phyloP scores from a whole-genome alignment of 2,329 filamentous ascomycete genomes.

The Pestalotiopsis sp. region DNA sequence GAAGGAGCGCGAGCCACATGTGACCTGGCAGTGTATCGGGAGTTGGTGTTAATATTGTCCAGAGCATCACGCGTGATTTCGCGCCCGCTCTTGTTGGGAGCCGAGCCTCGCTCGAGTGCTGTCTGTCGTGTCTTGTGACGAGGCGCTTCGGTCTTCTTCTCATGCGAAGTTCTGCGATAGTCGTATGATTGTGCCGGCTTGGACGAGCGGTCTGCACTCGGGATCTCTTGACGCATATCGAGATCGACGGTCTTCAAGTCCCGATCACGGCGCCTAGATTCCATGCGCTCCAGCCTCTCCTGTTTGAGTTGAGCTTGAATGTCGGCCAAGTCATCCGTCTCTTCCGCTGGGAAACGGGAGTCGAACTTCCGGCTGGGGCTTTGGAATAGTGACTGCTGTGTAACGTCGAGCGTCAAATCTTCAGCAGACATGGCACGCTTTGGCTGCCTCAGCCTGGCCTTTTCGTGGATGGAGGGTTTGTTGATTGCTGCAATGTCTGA shows the following conservation, averaged over 20 bases:
- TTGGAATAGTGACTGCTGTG: slow-evolving; percentile 24
- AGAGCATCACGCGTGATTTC: slow-evolving; percentile 20
- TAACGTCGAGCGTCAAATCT: slow-evolving; percentile 30
- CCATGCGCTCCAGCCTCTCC: slow-evolving; percentile 22
- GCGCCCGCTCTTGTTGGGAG: slow-evolving; percentile 10
- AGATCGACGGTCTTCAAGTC: slow-evolving; percentile 20
- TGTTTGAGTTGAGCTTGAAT: slow-evolving; percentile 27
- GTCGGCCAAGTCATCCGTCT: slow-evolving; percentile 32
- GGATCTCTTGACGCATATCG: neutral
- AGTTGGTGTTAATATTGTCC: slow-evolving; percentile 19
- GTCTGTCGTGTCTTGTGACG: slow-evolving; percentile 10
- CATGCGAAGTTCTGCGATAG: slow-evolving; percentile 22
- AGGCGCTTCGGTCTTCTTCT: slow-evolving; percentile 25
- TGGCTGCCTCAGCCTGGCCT: slow-evolving; percentile 15
- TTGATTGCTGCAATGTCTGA: slow-evolving; percentile 27
- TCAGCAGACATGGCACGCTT: slow-evolving; percentile 28
- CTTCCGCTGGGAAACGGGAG: slow-evolving; percentile 21
- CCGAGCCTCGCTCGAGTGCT: slow-evolving; percentile 3
- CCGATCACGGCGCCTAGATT: slow-evolving; percentile 19
- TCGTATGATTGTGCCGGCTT: slow-evolving; percentile 13
- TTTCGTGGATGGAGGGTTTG: slow-evolving; percentile 25
- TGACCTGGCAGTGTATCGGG: slow-evolving; percentile 22
- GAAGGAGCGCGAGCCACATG: slow-evolving; percentile 27
- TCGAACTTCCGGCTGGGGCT: slow-evolving; percentile 14
- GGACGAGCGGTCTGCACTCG: slow-evolving; percentile 12